A percentile compares a stretch with the other conserved stretches of the same genome.
These are phyloP conservation scores for Claviceps digitariae DNA, from an alignment of 2,329 filamentous ascomycete species.

Conservation along the genomic window DNA sequence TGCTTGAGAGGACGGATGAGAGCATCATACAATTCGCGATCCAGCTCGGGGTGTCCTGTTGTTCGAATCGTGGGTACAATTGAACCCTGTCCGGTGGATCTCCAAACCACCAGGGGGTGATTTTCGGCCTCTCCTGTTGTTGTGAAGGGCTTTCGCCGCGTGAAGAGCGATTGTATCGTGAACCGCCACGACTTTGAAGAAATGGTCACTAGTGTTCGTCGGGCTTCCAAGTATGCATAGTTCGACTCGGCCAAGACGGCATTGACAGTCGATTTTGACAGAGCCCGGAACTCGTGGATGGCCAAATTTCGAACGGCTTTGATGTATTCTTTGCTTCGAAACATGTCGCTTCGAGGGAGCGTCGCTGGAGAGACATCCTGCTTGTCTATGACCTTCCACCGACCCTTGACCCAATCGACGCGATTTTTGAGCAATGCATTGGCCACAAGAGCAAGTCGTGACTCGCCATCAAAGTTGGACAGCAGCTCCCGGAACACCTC, in stretches of 20 bases:
- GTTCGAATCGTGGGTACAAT: slow-evolving; percentile 47
- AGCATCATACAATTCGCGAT: slow-evolving; percentile 45
- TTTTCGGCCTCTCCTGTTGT: slow-evolving; percentile 40
- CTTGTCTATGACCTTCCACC: slow-evolving; percentile 38
- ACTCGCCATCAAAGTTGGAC: slow-evolving; percentile 59
- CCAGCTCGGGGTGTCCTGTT: slow-evolving; percentile 52
- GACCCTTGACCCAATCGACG: slow-evolving; percentile 55
- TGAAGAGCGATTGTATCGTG: slow-evolving; percentile 56
- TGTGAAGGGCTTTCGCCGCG: slow-evolving; percentile 43
- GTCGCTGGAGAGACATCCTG: slow-evolving; percentile 17
- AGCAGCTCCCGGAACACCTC: slow-evolving; percentile 78
- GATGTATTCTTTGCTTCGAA: slow-evolving; percentile 54
- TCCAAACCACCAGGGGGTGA: slow-evolving; percentile 51
- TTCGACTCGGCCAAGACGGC: slow-evolving; percentile 72
- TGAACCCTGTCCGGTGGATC: slow-evolving; percentile 39
- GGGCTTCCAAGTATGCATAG: slow-evolving; percentile 60
- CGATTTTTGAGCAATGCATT: slow-evolving; percentile 64
- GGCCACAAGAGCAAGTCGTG: slow-evolving; percentile 61
- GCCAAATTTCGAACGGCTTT: slow-evolving; percentile 54
- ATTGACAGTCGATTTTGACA: slow-evolving; percentile 60
- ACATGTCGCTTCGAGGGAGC: slow-evolving; percentile 49
- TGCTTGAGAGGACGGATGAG: slow-evolving; percentile 40
- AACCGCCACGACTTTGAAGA: slow-evolving; percentile 67
- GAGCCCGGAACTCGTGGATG: slow-evolving; percentile 61
- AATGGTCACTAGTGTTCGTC: slow-evolving; percentile 54